Evolutionary conservation across 345 rosid species (phyloP).

Genomic region (Linum usitatissimum): DNA sequence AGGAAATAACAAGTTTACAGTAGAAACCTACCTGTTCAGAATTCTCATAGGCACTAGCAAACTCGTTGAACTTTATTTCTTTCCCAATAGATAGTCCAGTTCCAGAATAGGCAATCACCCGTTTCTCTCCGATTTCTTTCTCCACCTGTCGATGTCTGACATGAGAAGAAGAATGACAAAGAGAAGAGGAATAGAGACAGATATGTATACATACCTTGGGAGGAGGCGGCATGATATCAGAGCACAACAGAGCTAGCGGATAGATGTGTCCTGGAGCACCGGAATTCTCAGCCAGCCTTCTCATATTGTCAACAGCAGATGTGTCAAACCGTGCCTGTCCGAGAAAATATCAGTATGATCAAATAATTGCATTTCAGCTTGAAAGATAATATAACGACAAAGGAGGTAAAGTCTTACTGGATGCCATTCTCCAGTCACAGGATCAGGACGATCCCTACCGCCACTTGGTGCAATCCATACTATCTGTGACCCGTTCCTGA

Average conservation of each 20-base stretch:
- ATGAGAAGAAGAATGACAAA: conserved; percentile 13
- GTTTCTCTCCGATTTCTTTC: conserved; percentile 88
- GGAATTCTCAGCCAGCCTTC: conserved; percentile 75
- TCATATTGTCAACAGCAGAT: conserved; percentile 89
- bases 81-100: conserved; percentile 63
- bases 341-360: conserved; percentile 27
- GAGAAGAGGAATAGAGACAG: conserved; percentile 8
- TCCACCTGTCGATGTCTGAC: conserved; percentile 48
- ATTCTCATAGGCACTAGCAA: conserved; percentile 39
- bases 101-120: conserved; percentile 59
- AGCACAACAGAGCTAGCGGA: conserved; percentile 70
- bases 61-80: conserved; percentile 42
- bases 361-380: conserved; percentile 1
- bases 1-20: not conserved
- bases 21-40: conserved; percentile 59
- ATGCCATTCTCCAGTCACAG: conserved; percentile 62
- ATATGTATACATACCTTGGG: conserved; percentile 30
- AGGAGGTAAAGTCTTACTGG: conserved; percentile 44
- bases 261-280: conserved; percentile 73
- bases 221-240: conserved; percentile 98
- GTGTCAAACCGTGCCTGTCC: conserved; percentile 85
- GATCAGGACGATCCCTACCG: conserved; percentile 95
- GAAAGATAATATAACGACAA: not conserved
- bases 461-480: conserved; percentile 99
- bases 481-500: conserved; percentile 72